phyloP scores from a whole-genome alignment of 306 rosid genomes.

The Sophora flavescens region DNA sequence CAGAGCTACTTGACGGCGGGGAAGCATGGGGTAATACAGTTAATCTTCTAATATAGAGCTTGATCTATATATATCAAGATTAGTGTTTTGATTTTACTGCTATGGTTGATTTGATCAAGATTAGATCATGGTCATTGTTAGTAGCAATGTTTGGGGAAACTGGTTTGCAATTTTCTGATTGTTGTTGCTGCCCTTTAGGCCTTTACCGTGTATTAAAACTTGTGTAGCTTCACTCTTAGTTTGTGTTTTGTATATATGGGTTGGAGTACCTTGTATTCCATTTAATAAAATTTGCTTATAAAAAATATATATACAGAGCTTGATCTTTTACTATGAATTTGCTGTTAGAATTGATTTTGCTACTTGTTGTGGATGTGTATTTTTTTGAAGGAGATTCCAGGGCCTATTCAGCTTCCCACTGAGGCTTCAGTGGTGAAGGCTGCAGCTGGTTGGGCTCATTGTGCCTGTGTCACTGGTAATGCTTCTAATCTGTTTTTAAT shows the following conservation, averaged over 20 bases:
- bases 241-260: too few relatives aligned
- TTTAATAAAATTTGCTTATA: too few relatives aligned
- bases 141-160: too few relatives aligned
- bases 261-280: too few relatives aligned
- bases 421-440: conserved; percentile 74
- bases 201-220: too few relatives aligned
- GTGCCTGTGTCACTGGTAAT: conserved; percentile 76
- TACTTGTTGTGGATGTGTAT: conserved; percentile 48
- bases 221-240: too few relatives aligned
- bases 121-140: too few relatives aligned
- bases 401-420: conserved; percentile 71
- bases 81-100: too few relatives aligned
- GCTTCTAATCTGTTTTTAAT: background rate
- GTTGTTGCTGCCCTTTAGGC: too few relatives aligned
- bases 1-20: conserved; percentile 78
- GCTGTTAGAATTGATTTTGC: conserved; percentile 59
- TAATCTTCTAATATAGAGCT: conserved; percentile 35
- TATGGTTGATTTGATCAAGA: too few relatives aligned
- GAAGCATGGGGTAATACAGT: conserved; percentile 82
- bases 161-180: too few relatives aligned
- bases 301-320: background rate
- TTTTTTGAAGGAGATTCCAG: conserved; percentile 83
- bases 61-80: background rate
- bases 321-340: conserved; percentile 35
- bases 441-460: conserved; percentile 96